Base-by-base conservation (phyloP, 2,329 filamentous ascomycete species). In the Epichloe elymi region DNA sequence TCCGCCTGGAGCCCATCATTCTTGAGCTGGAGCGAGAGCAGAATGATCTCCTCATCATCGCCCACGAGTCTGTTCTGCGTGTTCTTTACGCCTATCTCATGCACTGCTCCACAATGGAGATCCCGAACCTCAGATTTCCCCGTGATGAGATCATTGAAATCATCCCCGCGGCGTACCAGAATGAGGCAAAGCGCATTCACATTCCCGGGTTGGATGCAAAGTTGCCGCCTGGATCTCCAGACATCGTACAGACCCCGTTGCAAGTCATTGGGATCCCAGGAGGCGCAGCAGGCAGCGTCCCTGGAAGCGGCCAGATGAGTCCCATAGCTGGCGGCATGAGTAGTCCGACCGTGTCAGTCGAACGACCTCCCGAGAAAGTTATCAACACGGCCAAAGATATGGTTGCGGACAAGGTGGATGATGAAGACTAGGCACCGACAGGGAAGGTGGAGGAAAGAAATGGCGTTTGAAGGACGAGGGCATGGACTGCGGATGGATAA, bases 61-160 rank as follows among this genome's bases (percentile, higher is more conserved):
- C 93, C 0, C 93, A 98, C 66, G 93, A 98, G 67, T 95, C 88
- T 48, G 93, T 98, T n/a, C 77, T 98, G 45, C 86, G 93, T 42
- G 93, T 98, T 23, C 77, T 98, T 3, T 98, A 98, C 64, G 90
- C 90, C 23, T 98, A 98, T 67, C 75, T 98, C 39, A 98, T 98
- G 93, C 93, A 95, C 59, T 97, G 93, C 70, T 93, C 91, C 64
- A 90, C 94, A 8, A 86, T 85, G 67, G 89, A 95, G 62, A 98
- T 98, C 55, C 93, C 93, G 4, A 85, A 83, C 59, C 79, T 98
- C 55, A 86, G 88, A 58, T 98, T 98, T 62, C 93, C 93, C 4
- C 86, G 93, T 42, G 85, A 98, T 63, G 89, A 98, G 65, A 97
- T 98, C 63, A 95, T 98, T 58, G 93, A 98, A 74, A 96, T 98